phyloP scores from a whole-genome alignment of 1,284 basidiomycete species.

The Cutaneotrichosporon sp. region DNA sequence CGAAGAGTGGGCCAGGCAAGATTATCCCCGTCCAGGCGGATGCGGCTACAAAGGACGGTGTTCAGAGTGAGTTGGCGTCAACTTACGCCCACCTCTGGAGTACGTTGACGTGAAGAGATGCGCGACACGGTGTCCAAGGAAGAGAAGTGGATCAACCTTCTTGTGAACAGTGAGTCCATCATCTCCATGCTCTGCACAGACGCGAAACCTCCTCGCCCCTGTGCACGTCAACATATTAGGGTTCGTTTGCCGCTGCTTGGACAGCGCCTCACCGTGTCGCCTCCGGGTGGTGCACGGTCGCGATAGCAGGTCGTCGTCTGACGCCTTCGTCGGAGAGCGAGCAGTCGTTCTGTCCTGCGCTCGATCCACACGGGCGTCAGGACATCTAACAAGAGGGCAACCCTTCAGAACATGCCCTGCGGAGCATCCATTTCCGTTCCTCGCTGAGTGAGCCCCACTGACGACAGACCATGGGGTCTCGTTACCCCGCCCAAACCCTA shows the following conservation, averaged over 20 bases:
- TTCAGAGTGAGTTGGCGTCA: neutral
- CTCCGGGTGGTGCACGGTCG: too few relatives aligned
- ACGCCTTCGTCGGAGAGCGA: slow-evolving; percentile 1
- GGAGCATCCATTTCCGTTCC: neutral
- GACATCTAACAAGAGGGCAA: too few relatives aligned
- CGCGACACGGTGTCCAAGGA: slow-evolving; percentile 4
- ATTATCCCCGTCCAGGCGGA: slow-evolving; percentile 11
- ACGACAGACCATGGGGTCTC: slow-evolving; percentile 10
- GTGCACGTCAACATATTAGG: too few relatives aligned
- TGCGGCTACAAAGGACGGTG: slow-evolving; percentile 11
- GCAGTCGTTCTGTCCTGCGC: slow-evolving; percentile 1
- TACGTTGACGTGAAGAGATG: slow-evolving; percentile 3
- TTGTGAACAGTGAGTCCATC: slow-evolving; percentile 5
- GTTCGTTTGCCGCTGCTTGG: too few relatives aligned
- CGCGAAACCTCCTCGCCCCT: too few relatives aligned
- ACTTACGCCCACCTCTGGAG: too few relatives aligned
- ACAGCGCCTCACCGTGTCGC: too few relatives aligned
- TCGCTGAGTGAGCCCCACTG: neutral
- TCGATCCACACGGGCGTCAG: slow-evolving; percentile 2
- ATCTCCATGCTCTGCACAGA: neutral
- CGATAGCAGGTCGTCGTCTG: too few relatives aligned
- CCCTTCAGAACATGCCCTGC: too few relatives aligned
- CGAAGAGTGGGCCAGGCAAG: slow-evolving; percentile 12
- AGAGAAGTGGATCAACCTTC: slow-evolving; percentile 12
- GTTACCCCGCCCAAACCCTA: neutral